Evolutionary conservation across 495 filamentous ascomycete species (phyloP), one percentile per base, ranked within the genome.

Genomic region (Viridothelium virens): DNA sequence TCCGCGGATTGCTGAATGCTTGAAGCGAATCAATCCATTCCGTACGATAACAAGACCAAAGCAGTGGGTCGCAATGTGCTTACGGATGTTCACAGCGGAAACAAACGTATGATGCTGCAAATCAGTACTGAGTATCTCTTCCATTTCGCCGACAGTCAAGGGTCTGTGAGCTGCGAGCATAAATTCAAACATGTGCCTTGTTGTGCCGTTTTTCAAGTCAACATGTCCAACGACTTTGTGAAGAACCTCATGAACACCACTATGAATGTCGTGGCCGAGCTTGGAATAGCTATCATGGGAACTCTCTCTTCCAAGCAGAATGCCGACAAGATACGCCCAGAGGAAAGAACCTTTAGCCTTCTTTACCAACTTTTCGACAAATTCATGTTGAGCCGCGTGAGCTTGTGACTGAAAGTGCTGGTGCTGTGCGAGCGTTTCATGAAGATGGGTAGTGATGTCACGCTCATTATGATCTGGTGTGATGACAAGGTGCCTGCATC

Each of bases 301-400:
- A 14, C 7, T 33, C 31, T 59, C 53, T 7, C 53, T 33, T 18
- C 18, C 31, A 14, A 59, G 53, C 53, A 59, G 7, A 59, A 9
- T 6, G 7, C 33, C 53, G 3, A 14, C 53, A 33, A 59, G 53
- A 14, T 59, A 59, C 7, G 53, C 53, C 53, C 53, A 59, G 3
- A 59, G 53, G 18, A 59, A 59, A 59, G 53, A 59, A 31, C 53
- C 53, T 36, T 36, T 11, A 14, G 53, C 31, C 31, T 59, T 59
- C 53, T 59, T 59, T 4, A 59, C 53, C 31, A 59, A 31, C 31
- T 59, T 59, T 18, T 36, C 14, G 31, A 59, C 53, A 59, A 59
- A 18, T 31, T 59, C 53, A 9, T 34, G 5, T 14, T 59, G 53
- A 36, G 18, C 18, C 7, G 53, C 53, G 0, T 59, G 53, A 59